Evolutionary conservation across 495 filamentous ascomycete genomes (phyloP).

Genomic region (Podospora pseudoanserina): DNA sequence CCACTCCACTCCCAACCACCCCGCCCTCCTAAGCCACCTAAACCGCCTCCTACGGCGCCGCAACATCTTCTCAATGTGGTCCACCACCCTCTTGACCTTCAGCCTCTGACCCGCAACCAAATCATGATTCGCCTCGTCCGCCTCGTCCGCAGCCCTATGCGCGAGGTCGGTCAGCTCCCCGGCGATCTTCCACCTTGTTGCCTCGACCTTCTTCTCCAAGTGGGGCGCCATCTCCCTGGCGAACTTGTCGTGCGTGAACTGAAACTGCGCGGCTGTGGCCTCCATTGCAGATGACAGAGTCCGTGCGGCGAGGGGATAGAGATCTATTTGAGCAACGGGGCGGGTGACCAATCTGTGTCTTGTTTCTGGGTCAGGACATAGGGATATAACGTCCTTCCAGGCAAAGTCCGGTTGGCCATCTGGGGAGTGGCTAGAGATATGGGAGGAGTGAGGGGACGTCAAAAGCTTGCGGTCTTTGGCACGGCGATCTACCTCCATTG

Average conservation of each 20-base stretch:
- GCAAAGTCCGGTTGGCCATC: constrained; percentile 5
- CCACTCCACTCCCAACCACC: constrained; percentile 76
- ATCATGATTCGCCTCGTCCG: constrained; percentile 68
- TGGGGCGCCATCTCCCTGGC: constrained; percentile 27
- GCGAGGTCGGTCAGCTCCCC: constrained; percentile 53
- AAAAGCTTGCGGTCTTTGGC: constrained; percentile 47
- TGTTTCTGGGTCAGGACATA: constrained; percentile 27
- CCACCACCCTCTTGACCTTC: constrained; percentile 70
- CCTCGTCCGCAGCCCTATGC: constrained; percentile 65
- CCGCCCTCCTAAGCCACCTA: constrained; percentile 64
- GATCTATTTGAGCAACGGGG: constrained; percentile 53
- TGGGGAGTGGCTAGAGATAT: neutral
- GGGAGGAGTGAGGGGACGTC: constrained; percentile 11
- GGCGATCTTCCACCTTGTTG: constrained; percentile 33
- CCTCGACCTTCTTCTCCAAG: constrained; percentile 38
- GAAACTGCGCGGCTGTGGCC: constrained; percentile 49
- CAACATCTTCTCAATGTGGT: constrained; percentile 72
- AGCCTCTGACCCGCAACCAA: constrained; percentile 71
- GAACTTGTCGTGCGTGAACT: constrained; percentile 49
- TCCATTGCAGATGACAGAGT: constrained; percentile 57
- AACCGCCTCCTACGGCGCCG: constrained; percentile 63
- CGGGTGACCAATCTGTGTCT: constrained; percentile 34
- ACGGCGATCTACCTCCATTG: constrained; percentile 67
- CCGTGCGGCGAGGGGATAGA: constrained; percentile 67
- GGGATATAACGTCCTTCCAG: constrained; percentile 36